Evolutionary conservation across 1,139 yeast species (phyloP), one percentile per base, ranked within the genome.

Genomic region (Lodderomyces jiufengensis): DNA sequence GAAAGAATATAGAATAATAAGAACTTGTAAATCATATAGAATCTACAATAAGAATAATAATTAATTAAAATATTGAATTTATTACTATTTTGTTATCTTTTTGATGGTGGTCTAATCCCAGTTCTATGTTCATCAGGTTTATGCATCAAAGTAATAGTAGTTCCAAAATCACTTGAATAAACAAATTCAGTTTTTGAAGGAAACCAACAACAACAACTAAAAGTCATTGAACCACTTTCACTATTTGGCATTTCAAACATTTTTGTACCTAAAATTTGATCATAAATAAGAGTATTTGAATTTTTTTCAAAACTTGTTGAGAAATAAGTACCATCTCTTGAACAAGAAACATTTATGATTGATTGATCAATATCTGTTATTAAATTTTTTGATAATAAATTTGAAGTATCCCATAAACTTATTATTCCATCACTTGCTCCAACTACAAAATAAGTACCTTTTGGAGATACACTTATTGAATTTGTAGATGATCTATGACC

Each of bases 371-470:
- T 57, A 32, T 61, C 63, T 22, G 70, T 55, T 11, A 80, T 58
- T 0, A 76, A 71, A 25, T 56, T 54, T 14, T 55, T 47, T 36
- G 78, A 69, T 20, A 70, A 59, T 59, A 81, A 59, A 13, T 70
- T 65, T 3, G 55, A 43, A 6, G 76, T 54, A 29, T 67, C 65
- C 86, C 88, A 84, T 9, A 80, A 36, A 16, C 80, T 69, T n/a
- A 82, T 72, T 22, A 78, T 70, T 5, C 92, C 92, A 49, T 84
- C 92, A 36, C 73, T 72, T n/a, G 84, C 69, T 0, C 87, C 92
- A 3, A 73, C 73, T 1, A 76, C 73, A 9, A 83, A 46, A 46
- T 58, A 74, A 15, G 59, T 51, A 0, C 86, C 92, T 37, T 68
- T 52, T 1, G 85, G 83, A 47, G 81, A 88, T 37, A 80, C 61